Base-by-base conservation (phyloP, 257 asterid genomes). In the Solanum megistacrolobum region DNA sequence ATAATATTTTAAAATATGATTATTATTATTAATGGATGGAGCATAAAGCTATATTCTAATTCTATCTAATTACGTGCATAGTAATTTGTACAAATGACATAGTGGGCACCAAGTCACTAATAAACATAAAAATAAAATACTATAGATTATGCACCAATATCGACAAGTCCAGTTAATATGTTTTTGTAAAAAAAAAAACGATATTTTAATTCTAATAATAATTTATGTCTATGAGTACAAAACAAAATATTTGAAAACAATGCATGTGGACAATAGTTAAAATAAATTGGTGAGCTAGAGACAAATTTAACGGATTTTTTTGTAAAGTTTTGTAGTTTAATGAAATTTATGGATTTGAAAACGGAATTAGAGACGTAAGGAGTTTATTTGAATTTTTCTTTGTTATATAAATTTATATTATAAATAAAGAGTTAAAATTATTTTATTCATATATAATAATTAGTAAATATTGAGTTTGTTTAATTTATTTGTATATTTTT, bases 131-230 rank as follows among this genome's bases (percentile, higher is more conserved):
- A 78, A 14, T 78, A 79, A 0, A 6, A 78, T 25, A 79, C 1
- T 0, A 76, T 6, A 14, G 25, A 43, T 79, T 78, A 79, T 41
- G 84, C 65, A 16, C 84, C 84, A 79, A 41, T n/a, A 78, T 41
- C 84, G 25, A 78, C 84, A 39, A 41, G 62, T 78, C 84, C 62
- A 78, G 84, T 78, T 78, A 39, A 78, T 62, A 78, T 78, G 84
- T 72, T 41, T 38, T 38, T 74, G 7, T 0, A 4, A 25, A 14
- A 18, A 2, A 78, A 39, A 13, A 7, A 0, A 58, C 23, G 6
- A 76, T 79, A 79, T 79, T 41, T 79, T 79, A 43, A 16, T 43
- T 79, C 36, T 79, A 79, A 43, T 41, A 41, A 79, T 79, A 43
- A 43, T 79, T 16, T 79, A 79, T 43, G 36, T 20, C 6, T 43